Evolutionary conservation across 2,329 filamentous ascomycete genomes (phyloP).

Genomic region (Chrysosporium keratinophilum): DNA sequence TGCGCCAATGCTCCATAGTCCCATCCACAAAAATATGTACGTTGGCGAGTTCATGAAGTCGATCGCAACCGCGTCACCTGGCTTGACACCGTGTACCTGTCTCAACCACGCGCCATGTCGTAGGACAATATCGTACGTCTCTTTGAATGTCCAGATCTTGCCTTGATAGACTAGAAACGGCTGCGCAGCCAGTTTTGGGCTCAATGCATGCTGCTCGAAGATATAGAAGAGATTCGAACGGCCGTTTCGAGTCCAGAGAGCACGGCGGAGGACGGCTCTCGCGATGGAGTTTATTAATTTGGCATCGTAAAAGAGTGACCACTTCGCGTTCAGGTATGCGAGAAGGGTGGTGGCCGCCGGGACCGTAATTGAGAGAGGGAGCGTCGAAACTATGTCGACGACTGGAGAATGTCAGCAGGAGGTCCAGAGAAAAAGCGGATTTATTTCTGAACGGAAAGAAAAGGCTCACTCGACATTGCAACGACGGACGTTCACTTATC

Average conservation of each 20-base stretch:
- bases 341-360: conserved; percentile 56
- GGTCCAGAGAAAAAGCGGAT: too few relatives aligned
- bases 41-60: conserved; percentile 72
- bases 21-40: conserved; percentile 65
- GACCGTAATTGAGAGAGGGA: conserved; percentile 37
- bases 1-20: conserved; percentile 72
- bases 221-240: conserved; percentile 63
- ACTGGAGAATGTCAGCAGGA: neutral
- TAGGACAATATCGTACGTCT: conserved; percentile 60
- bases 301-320: conserved; percentile 56
- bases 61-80: conserved; percentile 67
- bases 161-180: conserved; percentile 55
- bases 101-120: conserved; percentile 69
- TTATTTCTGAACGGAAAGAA: neutral
- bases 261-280: conserved; percentile 37
- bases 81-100: conserved; percentile 51
- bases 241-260: conserved; percentile 46
- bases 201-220: conserved; percentile 57
- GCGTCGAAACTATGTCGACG: neutral
- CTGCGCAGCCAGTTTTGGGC: conserved; percentile 41
- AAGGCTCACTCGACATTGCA: neutral
- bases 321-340: conserved; percentile 70
- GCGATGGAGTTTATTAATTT: conserved; percentile 48
- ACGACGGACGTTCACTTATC: neutral
- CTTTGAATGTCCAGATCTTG: conserved; percentile 59